Evolutionary conservation across 345 rosid species (phyloP).

Genomic region (Zanthoxylum bungeanum): DNA sequence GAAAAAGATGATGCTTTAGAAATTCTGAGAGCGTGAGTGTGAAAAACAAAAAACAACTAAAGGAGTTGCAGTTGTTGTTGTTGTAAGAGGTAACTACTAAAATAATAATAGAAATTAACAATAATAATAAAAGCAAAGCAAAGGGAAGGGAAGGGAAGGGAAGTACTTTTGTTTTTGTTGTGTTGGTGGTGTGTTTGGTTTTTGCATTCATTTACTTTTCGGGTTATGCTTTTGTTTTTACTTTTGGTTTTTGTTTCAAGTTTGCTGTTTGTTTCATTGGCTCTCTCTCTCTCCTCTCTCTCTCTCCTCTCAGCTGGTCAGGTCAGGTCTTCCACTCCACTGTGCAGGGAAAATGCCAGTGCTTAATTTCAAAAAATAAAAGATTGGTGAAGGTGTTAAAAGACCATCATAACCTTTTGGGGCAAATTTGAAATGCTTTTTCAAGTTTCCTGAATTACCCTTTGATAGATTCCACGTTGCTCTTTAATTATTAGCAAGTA

Average conservation of each 20-base stretch:
- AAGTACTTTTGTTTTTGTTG: background rate
- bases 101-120: too few relatives aligned
- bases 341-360: constrained; percentile 26
- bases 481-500: too few relatives aligned
- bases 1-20: background rate
- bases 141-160: background rate
- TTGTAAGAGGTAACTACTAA: background rate
- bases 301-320: background rate
- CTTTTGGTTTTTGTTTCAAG: constrained; percentile 3
- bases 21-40: background rate
- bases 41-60: background rate
- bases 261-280: constrained; percentile 34
- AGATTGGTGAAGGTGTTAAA: too few relatives aligned
- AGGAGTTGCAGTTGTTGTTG: background rate
- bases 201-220: background rate
- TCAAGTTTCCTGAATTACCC: too few relatives aligned
- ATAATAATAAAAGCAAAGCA: background rate
- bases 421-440: too few relatives aligned
- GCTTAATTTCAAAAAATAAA: background rate
- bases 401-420: too few relatives aligned
- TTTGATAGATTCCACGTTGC: too few relatives aligned
- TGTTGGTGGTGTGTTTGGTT: background rate
- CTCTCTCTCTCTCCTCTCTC: constrained; percentile 34
- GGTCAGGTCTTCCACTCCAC: constrained; percentile 23
- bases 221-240: constrained; percentile 1